Evolutionary conservation across 2,329 filamentous ascomycete genomes (phyloP).

Genomic region (Westerdykella aurantiaca): DNA sequence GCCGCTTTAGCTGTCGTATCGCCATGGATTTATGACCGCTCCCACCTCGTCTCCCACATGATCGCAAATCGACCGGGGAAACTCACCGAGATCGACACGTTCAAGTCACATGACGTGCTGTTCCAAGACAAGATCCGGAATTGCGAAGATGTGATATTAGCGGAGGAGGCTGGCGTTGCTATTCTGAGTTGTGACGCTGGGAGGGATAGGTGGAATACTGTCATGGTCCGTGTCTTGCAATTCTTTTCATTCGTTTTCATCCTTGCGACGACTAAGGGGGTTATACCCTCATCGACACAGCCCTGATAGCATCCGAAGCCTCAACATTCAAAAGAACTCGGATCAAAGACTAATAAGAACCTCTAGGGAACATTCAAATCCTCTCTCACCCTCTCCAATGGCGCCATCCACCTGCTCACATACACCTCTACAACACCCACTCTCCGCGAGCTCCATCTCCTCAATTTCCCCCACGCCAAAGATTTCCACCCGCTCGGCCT

Average conservation of each 20-base stretch:
- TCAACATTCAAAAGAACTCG: no score
- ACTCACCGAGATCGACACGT: conserved; percentile 15
- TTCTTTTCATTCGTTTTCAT: not conserved
- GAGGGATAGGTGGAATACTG: conserved; percentile 42
- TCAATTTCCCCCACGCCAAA: conserved; percentile 16
- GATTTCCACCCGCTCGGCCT: conserved; percentile 43
- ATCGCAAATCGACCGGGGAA: conserved; percentile 17
- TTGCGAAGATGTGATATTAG: conserved; percentile 42
- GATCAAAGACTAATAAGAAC: not conserved
- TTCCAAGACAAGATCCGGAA: conserved; percentile 37
- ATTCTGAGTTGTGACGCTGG: conserved; percentile 42
- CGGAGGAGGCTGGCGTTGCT: conserved; percentile 33
- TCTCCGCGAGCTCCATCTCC: conserved; percentile 17
- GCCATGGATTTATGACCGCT: conserved; percentile 28
- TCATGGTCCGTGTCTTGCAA: conserved; percentile 34
- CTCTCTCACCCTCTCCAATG: conserved; percentile 13
- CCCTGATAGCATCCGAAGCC: no score
- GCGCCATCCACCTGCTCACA: conserved; percentile 30
- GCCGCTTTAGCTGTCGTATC: conserved; percentile 8
- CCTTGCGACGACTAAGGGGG: not conserved
- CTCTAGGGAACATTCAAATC: conserved; percentile 26
- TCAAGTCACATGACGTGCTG: conserved; percentile 27
- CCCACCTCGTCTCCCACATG: conserved; percentile 13
- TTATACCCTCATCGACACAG: not conserved
- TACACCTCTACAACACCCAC: conserved; percentile 33